A percentile compares a stretch with the other conserved stretches of the same genome.
Conservation (phyloP, 164 flowering plant genomes). For the Chimonanthus praecox region DNA sequence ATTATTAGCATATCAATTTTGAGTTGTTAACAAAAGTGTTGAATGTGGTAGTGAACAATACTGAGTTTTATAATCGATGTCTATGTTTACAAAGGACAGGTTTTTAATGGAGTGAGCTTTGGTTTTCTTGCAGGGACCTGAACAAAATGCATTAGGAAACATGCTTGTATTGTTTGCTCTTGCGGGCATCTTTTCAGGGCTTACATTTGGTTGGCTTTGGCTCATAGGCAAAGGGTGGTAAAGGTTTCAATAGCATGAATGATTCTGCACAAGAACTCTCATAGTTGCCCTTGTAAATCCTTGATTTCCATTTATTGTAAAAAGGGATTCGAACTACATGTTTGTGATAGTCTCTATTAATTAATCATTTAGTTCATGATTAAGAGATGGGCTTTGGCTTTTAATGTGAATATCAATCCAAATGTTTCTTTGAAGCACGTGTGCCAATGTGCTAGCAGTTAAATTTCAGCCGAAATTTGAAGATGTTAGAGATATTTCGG, state of each 20-base stretch:
- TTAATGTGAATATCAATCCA: too few relatives aligned
- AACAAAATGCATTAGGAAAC: constrained; percentile 66
- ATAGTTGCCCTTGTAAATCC: neutral
- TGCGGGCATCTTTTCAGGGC: constrained; percentile 53
- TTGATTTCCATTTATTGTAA: too few relatives aligned
- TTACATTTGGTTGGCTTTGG: constrained; percentile 61
- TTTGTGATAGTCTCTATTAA: too few relatives aligned
- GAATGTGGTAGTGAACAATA: too few relatives aligned
- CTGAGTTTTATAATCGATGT: neutral
- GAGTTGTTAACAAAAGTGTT: neutral
- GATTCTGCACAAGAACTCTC: neutral
- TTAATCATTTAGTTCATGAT: too few relatives aligned
- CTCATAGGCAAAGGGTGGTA: constrained; percentile 30
- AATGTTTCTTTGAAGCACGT: too few relatives aligned
- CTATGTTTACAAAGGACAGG: too few relatives aligned
- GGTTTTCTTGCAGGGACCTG: constrained; percentile 46
- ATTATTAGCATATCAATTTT: too few relatives aligned
- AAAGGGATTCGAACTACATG: too few relatives aligned
- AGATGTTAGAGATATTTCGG: too few relatives aligned
- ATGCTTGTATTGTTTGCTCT: constrained; percentile 41
- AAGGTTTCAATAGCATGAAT: neutral
- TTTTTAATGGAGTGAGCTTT: neutral
- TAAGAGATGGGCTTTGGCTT: neutral
- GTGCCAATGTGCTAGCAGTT: too few relatives aligned
- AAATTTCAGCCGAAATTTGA: too few relatives aligned